Evolutionary conservation across 2,329 filamentous ascomycete genomes (phyloP), one percentile per base, ranked within the genome.

Genomic region (Xylariaceae sp.): DNA sequence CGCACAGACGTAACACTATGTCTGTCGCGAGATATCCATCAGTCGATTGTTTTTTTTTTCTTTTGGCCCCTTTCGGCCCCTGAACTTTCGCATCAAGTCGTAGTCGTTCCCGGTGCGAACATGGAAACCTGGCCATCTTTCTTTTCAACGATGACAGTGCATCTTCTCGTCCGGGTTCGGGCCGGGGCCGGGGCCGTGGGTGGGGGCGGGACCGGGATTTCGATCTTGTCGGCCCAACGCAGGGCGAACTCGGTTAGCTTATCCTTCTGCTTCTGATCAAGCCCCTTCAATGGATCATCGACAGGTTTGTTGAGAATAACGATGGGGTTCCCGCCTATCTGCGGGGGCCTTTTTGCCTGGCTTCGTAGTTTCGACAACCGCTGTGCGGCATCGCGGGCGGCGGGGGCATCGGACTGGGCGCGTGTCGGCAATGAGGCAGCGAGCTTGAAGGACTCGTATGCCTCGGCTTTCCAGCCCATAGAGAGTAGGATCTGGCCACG

Each of bases 401-500:
- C 59, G 2, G 59, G 58, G 0, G 51, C 34, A 11, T 68, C 67
- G 0, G 48, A 34, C 2, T 54, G 30, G 5, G 45, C 51, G 1
- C 23, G 18, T 0, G 55, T 7, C 1, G 53, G 18, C 11, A 44
- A 18, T 3, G 13, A 55, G 0, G 63, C 58, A 0, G 67, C 66
- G 13, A 45, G 44, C 9, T 15, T 44, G 35, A 66, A 70, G 6
- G 62, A 63, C 1, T 57, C 42, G 7, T 56, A 56, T 0, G 68
- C 68, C 8, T 63, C 65, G 2, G n/a, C 1, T 13, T 62, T 53
- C 17, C 42, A 37, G 2, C 56, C 44, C 23, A 67, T 55, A 9
- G 51, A 65, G 4, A 58, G 15, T 3, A 67, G 49, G 8, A 62
- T 54, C 8, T 67, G 63, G 1, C 68, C 68, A 8, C 62, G 58